Evolutionary conservation across 208 protist species (phyloP).

Genomic region (Acanthamoeba rhysodes): DNA sequence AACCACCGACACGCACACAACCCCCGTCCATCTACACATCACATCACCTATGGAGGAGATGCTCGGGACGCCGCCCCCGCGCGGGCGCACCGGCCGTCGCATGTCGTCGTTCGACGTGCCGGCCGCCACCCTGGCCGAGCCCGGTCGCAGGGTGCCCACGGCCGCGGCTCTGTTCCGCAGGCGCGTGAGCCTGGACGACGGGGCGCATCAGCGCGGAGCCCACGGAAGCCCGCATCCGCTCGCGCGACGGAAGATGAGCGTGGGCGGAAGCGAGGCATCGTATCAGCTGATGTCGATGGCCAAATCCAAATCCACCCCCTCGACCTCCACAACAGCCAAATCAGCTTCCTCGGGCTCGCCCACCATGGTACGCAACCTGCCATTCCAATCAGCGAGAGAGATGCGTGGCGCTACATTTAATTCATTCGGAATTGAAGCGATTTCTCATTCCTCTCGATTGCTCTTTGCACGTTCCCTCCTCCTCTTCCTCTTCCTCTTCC

Average conservation of each 20-base stretch:
- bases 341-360: neutral
- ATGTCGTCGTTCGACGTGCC: constrained; percentile 24
- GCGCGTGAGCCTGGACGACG: constrained; percentile 43
- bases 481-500: too few species aligned
- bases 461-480: too few species aligned
- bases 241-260: constrained; percentile 36
- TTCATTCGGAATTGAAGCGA: too few species aligned
- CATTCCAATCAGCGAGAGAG: neutral
- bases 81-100: neutral
- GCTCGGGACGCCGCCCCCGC: neutral
- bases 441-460: too few species aligned
- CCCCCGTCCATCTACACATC: neutral
- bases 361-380: neutral
- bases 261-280: neutral
- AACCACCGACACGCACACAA: neutral
- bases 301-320: constrained; percentile 51
- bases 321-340: neutral
- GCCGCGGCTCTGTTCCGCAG: neutral
- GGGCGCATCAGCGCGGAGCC: neutral
- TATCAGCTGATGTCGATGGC: neutral
- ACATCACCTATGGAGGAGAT: neutral
- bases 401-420: neutral
- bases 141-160: neutral
- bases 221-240: neutral
- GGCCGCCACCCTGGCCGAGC: neutral